phyloP scores from a whole-genome alignment of 441 rosid genomes.

The Mallotus repandus region DNA sequence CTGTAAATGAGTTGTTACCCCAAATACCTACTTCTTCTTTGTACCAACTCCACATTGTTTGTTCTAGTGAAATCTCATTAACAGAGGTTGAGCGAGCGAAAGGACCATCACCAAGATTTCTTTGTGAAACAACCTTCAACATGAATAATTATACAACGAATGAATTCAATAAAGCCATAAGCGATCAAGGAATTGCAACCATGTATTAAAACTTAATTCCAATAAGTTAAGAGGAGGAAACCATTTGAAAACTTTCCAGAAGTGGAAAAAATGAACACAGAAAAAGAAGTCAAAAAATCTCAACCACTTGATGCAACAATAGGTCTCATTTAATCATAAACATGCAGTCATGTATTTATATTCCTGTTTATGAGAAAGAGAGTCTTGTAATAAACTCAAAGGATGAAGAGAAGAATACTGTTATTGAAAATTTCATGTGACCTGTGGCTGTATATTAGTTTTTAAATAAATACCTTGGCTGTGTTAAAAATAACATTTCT shows the following conservation, averaged over 20 bases:
- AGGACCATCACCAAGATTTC: conserved; percentile 36
- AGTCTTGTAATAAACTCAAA: too few relatives aligned
- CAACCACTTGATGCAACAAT: too few relatives aligned
- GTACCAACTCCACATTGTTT: conserved; percentile 56
- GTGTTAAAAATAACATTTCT: conserved; percentile 58
- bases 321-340: too few relatives aligned
- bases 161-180: not conserved
- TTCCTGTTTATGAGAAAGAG: too few relatives aligned
- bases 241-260: not conserved
- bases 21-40: conserved; percentile 51
- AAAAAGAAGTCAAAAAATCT: not conserved
- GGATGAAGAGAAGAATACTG: too few relatives aligned
- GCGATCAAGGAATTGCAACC: not conserved
- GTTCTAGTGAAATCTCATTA: conserved; percentile 25
- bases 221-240: not conserved
- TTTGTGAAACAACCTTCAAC: conserved; percentile 58
- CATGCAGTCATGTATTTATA: too few relatives aligned
- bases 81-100: conserved; percentile 27
- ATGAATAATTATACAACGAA: conserved; percentile 11
- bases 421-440: too few relatives aligned
- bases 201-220: not conserved
- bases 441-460: too few relatives aligned
- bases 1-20: conserved; percentile 47
- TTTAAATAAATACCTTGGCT: conserved; percentile 44
- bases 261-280: not conserved